Conservation (phyloP, 225 moss, liverwort and hornwort species). For the Anthoceros angustus region DNA sequence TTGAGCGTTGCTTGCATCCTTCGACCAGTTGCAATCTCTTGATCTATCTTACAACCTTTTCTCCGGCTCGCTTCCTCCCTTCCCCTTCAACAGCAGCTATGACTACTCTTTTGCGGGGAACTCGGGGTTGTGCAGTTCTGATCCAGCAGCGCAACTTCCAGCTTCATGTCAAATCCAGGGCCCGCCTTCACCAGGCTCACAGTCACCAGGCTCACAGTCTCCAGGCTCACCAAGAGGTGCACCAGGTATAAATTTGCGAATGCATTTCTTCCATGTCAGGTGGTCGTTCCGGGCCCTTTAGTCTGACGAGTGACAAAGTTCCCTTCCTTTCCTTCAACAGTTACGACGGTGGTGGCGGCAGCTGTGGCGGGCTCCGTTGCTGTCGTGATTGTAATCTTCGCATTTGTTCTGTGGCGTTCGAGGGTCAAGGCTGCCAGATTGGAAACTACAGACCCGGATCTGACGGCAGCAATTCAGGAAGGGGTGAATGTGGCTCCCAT, state of each 20-base stretch:
- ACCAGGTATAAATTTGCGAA: no score
- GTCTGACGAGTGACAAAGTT: not conserved
- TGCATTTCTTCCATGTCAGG: no score
- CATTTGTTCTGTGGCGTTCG: slow-evolving; percentile 1
- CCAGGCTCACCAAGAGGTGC: not conserved
- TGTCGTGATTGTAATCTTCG: not conserved
- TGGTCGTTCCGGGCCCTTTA: no score
- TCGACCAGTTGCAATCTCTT: not conserved
- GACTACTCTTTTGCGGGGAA: not conserved
- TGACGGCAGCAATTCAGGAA: slow-evolving; percentile 6
- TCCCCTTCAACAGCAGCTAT: not conserved
- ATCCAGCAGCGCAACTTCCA: not conserved
- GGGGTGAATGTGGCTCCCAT: not conserved
- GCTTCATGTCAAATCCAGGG: no score
- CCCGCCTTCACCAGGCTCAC: not conserved
- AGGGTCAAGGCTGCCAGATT: not conserved
- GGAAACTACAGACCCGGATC: slow-evolving; percentile 4
- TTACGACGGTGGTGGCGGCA: not conserved
- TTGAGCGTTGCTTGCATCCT: no score
- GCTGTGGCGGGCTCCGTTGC: not conserved
- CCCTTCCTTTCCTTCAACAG: not conserved
- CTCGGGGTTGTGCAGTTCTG: not conserved
- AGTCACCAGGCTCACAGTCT: not conserved
- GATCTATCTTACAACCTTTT: not conserved
- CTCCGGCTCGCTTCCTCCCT: not conserved